Conservation (phyloP, 2,329 filamentous ascomycete species). For the Plectosphaerella sp. region DNA sequence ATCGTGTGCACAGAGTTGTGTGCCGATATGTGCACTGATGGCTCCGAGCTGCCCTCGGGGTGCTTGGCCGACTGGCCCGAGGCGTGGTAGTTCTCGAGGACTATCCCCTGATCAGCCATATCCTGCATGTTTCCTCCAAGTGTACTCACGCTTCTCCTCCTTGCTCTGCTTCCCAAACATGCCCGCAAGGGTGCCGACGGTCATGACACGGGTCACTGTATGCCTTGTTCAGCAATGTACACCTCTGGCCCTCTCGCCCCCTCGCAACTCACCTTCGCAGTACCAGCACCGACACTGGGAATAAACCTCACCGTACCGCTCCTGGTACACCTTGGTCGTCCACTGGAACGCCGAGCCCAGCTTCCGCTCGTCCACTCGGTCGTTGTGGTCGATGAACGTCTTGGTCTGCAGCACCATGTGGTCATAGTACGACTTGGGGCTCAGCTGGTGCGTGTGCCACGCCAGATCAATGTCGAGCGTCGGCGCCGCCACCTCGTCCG, state of each 20-base stretch:
- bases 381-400: constrained; percentile 73
- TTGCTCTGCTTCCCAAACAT: constrained; percentile 36
- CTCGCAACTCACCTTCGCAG: constrained; percentile 52
- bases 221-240: not conserved
- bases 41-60: constrained; percentile 37
- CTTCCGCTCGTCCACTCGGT: constrained; percentile 69
- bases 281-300: constrained; percentile 74
- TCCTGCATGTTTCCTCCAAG: not conserved
- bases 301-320: constrained; percentile 58
- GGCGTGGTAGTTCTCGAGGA: constrained; percentile 32
- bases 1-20: constrained; percentile 56
- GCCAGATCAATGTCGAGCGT: constrained; percentile 66
- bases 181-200: constrained; percentile 17
- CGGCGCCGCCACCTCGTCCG: constrained; percentile 49
- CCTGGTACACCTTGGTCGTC: constrained; percentile 64
- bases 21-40: constrained; percentile 61
- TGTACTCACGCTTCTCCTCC: constrained; percentile 32
- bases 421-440: constrained; percentile 52
- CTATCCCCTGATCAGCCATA: not conserved
- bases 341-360: constrained; percentile 63
- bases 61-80: constrained; percentile 36
- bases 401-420: constrained; percentile 41
- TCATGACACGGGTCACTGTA: not conserved
- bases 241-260: not conserved
- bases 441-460: constrained; percentile 73